These are phyloP conservation scores for Phylloporus sp. DNA, from an alignment of 768 basidiomycete genomes.

Conservation along the genomic window DNA sequence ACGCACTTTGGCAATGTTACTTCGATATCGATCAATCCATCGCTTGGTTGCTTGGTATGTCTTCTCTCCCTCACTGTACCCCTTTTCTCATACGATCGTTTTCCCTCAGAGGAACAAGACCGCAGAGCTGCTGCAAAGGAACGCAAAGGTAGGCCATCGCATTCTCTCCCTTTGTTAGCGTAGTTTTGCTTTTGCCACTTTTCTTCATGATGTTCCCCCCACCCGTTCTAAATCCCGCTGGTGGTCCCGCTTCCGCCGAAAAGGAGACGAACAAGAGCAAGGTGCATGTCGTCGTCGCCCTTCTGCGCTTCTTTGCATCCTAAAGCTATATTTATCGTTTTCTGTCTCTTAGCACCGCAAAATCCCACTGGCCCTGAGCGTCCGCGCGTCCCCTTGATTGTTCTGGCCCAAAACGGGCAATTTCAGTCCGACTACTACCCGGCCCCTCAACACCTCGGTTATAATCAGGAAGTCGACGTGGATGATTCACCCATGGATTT, in stretches of 20 bases:
- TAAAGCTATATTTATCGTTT: constrained; percentile 18
- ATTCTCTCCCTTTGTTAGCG: constrained; percentile 22
- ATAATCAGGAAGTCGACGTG: constrained; percentile 21
- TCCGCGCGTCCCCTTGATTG: constrained; percentile 56
- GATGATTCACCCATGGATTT: constrained; percentile 34
- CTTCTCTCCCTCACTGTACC: neutral
- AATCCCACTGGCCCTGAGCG: constrained; percentile 28
- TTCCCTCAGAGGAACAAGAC: constrained; percentile 59
- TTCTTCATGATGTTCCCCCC: constrained; percentile 30
- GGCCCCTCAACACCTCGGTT: constrained; percentile 19
- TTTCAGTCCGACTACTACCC: constrained; percentile 29
- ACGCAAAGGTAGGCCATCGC: constrained; percentile 75
- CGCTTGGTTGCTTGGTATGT: constrained; percentile 69
- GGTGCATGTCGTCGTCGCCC: constrained; percentile 47
- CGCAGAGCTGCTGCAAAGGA: constrained; percentile 60
- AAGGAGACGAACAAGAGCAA: constrained; percentile 44
- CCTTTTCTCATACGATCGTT: neutral
- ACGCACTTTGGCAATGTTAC: constrained; percentile 82
- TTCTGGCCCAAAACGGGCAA: constrained; percentile 54
- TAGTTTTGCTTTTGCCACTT: constrained; percentile 35
- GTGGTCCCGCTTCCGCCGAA: constrained; percentile 35
- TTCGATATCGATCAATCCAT: constrained; percentile 81
- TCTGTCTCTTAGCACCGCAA: constrained; percentile 18
- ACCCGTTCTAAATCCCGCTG: constrained; percentile 30
- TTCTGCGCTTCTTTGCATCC: constrained; percentile 16